phyloP scores from a whole-genome alignment of 768 basidiomycete genomes.

The Boletus insuetus region DNA sequence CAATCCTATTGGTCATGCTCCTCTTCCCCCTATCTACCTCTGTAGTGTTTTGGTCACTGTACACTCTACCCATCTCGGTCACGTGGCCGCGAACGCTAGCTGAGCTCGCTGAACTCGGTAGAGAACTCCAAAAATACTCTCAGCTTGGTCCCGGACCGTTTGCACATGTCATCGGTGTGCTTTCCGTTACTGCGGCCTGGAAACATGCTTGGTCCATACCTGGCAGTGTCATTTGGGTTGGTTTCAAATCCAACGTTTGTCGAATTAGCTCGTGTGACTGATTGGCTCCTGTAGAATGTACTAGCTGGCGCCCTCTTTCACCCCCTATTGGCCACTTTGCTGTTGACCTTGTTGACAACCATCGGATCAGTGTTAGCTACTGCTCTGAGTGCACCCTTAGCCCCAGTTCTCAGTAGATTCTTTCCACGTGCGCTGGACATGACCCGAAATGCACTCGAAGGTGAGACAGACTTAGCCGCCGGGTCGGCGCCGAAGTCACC shows the following conservation, averaged over 20 bases:
- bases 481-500: constrained; percentile 37
- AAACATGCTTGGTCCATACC: constrained; percentile 98
- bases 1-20: constrained; percentile 67
- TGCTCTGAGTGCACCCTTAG: constrained; percentile 75
- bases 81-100: constrained; percentile 73
- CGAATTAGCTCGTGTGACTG: constrained; percentile 12
- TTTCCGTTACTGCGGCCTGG: constrained; percentile 85
- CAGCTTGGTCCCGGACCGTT: constrained; percentile 62
- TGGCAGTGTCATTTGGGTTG: constrained; percentile 87
- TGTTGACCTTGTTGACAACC: constrained; percentile 83
- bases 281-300: constrained; percentile 63
- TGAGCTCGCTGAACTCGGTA: constrained; percentile 72
- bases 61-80: constrained; percentile 66
- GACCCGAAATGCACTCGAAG: constrained; percentile 78
- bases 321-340: constrained; percentile 74
- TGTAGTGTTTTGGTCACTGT: constrained; percentile 43
- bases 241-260: constrained; percentile 23
- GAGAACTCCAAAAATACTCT: constrained; percentile 75
- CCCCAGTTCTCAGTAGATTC: constrained; percentile 74
- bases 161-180: constrained; percentile 77
- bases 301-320: constrained; percentile 85
- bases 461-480: constrained; percentile 48
- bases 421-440: constrained; percentile 85
- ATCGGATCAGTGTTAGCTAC: constrained; percentile 83
- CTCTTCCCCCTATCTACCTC: constrained; percentile 68